Base-by-base conservation (phyloP, 768 basidiomycete species). In the Leccinum pellstonianum region DNA sequence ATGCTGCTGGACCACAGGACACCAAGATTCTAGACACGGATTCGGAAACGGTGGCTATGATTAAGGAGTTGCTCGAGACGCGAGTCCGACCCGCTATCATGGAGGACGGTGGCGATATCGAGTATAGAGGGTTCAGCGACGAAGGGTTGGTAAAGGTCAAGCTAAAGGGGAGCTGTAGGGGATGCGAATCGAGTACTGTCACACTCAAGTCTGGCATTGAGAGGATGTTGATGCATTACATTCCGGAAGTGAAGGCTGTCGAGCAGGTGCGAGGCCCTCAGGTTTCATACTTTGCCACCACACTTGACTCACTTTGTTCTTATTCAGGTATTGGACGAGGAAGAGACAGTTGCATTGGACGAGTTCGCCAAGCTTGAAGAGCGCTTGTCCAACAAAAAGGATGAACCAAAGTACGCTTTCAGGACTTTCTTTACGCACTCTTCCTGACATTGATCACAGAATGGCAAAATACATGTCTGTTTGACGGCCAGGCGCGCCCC, bases 61-160 rank as follows among this genome's bases (percentile, higher is more conserved):
- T 99, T 66, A 99, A 99, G 73, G 97, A 99, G 71, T 73, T 98
- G 41, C 78, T 99, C 53, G 96, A 98, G 71, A 98, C 95, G 3
- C 79, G 97, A 14, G 94, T 99, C 17, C 79, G 97, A 56, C 97
- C 97, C 5, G 92, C 95, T 5, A 98, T 99, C 61, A 95, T 95
- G 91, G 97, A 98, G 73, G 96, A 99, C 58, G 97, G 97, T 0
- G 97, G 97, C 2, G 97, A 98, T 72, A 95, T 99, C 58, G 96
- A 98, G 76, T 99, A 91, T 72, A 84, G 88, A 37, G 95, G 93
- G 3, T 96, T 98, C 68, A 82, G 84, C 53, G 93, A 96, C 64
- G 85, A 85, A 21, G 91, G 90, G 3, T 68, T 91, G 31, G 96
- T 99, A 5, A 84, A 83, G 70, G 81, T 99, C 31, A 96, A 90